These are phyloP conservation scores for Phalaenopsis equestris DNA, from an alignment of 106 monocot species.

Conservation along the genomic window DNA sequence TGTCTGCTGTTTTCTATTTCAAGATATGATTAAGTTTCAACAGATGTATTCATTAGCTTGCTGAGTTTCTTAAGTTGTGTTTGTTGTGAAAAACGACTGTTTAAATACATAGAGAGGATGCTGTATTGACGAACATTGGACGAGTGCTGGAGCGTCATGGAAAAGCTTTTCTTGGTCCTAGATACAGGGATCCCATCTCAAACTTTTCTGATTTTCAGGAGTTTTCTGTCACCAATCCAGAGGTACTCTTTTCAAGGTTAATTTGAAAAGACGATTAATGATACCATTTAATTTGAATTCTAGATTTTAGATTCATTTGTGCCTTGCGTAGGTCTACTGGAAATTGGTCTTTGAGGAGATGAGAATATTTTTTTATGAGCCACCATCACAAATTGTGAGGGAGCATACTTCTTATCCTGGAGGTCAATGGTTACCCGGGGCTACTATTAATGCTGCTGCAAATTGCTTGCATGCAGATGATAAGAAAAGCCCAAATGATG, in stretches of 20 bases:
- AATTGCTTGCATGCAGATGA: conserved; percentile 64
- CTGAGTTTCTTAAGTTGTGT: conserved; percentile 1
- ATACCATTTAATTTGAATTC: neutral
- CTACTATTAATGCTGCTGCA: conserved; percentile 64
- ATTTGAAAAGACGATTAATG: conserved; percentile 4
- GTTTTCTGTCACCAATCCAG: conserved; percentile 79
- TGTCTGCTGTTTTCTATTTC: neutral
- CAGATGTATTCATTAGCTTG: neutral
- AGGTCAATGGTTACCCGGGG: conserved; percentile 82
- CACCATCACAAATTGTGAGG: conserved; percentile 61
- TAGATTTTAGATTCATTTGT: neutral
- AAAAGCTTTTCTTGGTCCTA: conserved; percentile 57
- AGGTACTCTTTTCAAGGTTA: conserved; percentile 32
- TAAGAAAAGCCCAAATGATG: conserved; percentile 48
- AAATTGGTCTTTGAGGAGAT: conserved; percentile 77
- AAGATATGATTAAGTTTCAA: neutral
- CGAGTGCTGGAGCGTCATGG: conserved; percentile 51
- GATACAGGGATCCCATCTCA: conserved; percentile 72
- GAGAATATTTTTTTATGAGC: conserved; percentile 47
- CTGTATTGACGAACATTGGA: conserved; percentile 69
- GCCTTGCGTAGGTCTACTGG: conserved; percentile 62
- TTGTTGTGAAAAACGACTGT: too few relatives aligned
- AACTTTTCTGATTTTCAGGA: conserved; percentile 72
- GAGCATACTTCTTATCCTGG: conserved; percentile 61
- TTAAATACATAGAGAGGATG: conserved; percentile 40